A percentile compares a stretch with the other conserved stretches of the same genome.
phyloP scores from a whole-genome alignment of 805 yeast species.

The Kodamaea kaohsiungensis region DNA sequence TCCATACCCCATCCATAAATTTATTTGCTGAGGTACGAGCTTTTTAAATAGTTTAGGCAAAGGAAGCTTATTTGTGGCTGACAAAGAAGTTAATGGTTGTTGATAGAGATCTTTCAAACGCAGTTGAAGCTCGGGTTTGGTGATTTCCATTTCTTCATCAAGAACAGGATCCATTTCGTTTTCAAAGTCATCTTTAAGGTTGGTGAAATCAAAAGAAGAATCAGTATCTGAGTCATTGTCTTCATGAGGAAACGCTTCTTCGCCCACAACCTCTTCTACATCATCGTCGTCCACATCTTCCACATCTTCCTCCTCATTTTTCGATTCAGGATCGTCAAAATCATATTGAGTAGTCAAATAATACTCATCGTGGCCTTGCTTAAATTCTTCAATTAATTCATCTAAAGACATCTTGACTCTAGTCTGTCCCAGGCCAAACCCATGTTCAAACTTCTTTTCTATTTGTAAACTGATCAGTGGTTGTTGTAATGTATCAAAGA shows the following conservation, averaged over 20 bases:
- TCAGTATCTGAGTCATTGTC: constrained; percentile 27
- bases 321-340: not conserved
- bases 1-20: constrained; percentile 67
- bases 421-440: constrained; percentile 66
- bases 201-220: constrained; percentile 44
- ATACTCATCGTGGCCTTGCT: constrained; percentile 43
- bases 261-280: constrained; percentile 14
- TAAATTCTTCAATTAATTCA: constrained; percentile 40
- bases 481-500: constrained; percentile 29
- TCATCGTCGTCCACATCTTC: constrained; percentile 23
- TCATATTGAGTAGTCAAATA: constrained; percentile 72
- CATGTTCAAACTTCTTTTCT: constrained; percentile 58
- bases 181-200: constrained; percentile 53
- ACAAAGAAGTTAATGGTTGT: constrained; percentile 57
- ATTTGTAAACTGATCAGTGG: constrained; percentile 42
- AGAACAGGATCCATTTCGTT: constrained; percentile 18
- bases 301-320: constrained; percentile 12
- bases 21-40: constrained; percentile 68
- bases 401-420: constrained; percentile 52
- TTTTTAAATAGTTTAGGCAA: constrained; percentile 43
- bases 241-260: constrained; percentile 6
- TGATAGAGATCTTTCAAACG: constrained; percentile 56
- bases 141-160: constrained; percentile 22
- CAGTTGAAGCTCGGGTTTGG: constrained; percentile 33
- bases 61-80: constrained; percentile 20